These are phyloP conservation scores for Sanguinoderma infundibulare DNA, from an alignment of 1,284 basidiomycete genomes.

Conservation along the genomic window DNA sequence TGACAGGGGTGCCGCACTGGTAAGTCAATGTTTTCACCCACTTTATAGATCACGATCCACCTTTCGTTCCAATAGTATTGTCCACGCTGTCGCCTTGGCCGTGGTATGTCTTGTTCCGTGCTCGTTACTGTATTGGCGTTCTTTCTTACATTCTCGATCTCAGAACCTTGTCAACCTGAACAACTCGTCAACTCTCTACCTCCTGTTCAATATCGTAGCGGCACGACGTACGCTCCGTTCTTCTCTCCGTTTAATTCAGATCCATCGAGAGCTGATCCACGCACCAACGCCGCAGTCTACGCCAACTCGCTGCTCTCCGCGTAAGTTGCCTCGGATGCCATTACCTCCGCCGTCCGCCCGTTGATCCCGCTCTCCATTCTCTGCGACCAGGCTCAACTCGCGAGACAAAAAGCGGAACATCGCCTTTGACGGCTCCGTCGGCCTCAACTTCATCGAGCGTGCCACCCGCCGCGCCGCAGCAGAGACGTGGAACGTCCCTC, in stretches of 20 bases:
- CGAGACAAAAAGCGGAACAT: background rate
- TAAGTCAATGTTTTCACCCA: background rate
- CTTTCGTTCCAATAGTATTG: background rate
- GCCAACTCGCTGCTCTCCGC: constrained; percentile 1
- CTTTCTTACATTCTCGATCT: too few species aligned
- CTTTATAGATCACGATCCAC: background rate
- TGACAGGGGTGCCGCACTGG: background rate
- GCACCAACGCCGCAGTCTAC: background rate
- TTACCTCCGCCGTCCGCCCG: background rate
- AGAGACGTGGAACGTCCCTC: constrained; percentile 1
- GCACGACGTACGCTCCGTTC: background rate
- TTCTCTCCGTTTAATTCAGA: background rate
- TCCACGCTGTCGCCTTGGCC: background rate
- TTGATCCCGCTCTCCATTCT: too few species aligned
- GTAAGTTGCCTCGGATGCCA: background rate
- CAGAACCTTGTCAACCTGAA: background rate
- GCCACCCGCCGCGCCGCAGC: background rate
- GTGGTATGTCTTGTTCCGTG: background rate
- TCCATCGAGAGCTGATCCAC: background rate
- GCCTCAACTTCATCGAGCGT: constrained; percentile 3
- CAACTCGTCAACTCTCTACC: background rate
- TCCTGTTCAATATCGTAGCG: background rate
- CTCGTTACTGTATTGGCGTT: background rate
- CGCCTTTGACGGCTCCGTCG: background rate
- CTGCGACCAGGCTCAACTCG: background rate